Evolutionary conservation across 177 flowering plant genomes (phyloP), one percentile per base, ranked within the genome.

Genomic region (Vitis hybrid): DNA sequence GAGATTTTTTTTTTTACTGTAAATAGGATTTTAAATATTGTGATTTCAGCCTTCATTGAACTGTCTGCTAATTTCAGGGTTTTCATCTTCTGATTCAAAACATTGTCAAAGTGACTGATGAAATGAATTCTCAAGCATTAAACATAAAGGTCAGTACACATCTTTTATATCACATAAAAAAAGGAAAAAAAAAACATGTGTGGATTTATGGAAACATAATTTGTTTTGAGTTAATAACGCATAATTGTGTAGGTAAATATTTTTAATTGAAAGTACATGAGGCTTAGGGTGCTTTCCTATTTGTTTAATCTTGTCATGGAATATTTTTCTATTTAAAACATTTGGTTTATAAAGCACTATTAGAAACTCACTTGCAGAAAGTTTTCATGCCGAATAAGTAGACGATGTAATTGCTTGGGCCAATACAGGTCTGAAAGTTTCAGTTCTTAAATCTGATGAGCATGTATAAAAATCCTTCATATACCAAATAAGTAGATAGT

Each of bases 51-150:
- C 47, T 38, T 38, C 7, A 38, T 38, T 38, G 47, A 38, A 38
- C 22, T 57, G 60, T 64, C 28, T 77, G 66, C 51, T 60, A 65
- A 59, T 77, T 66, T 52, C 87, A 94, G 98, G 84, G 76, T 52
- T 90, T 94, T 74, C 81, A 76, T 65, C 75, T 76, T 72, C 76
- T 95, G 24, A 73, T 87, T 19, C 79, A 89, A 83, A 80, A 74
- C 10, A 76, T 90, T 38, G 73, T 71, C 58, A 83, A 84, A 70
- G 69, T 68, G 14, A 59, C 73, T 59, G 60, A 50, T 57, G 82
- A 75, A 17, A 67, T 55, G 56, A 80, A 77, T 11, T 22, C 78
- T 69, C 73, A 75, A 67, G 73, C 62, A 19, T 65, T 61, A 19
- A 82, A 72, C 55, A 62, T 64, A 55, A 73, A 81, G 87, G 95